A percentile compares a stretch with the other conserved stretches of the same genome.
Conservation (phyloP, 2,329 filamentous ascomycete species). For the Juglanconis sp. region DNA sequence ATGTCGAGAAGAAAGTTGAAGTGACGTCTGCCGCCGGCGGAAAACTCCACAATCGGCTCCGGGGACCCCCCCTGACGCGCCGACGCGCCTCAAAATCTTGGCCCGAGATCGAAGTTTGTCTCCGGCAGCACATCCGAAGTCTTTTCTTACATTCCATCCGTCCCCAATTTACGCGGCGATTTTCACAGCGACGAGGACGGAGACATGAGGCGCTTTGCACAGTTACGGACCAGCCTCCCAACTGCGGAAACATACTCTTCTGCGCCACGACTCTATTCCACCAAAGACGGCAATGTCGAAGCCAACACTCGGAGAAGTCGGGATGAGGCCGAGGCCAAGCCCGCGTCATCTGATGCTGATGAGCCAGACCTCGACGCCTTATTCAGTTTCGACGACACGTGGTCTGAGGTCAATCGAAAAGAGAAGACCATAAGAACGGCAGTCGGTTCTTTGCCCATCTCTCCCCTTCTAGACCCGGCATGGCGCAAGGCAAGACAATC, state of each 20-base stretch:
- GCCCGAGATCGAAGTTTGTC: background rate
- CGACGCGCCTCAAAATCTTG: background rate
- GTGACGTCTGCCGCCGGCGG: conserved; percentile 14
- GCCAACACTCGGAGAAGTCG: background rate
- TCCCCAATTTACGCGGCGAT: background rate
- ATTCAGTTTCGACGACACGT: conserved; percentile 1
- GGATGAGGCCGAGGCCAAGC: background rate
- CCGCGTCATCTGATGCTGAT: background rate
- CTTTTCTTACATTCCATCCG: background rate
- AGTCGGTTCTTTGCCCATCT: conserved; percentile 47
- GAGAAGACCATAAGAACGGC: conserved; percentile 44
- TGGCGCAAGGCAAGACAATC: conserved; percentile 45
- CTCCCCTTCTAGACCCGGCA: conserved; percentile 50
- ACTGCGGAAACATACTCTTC: background rate
- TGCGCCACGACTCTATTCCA: conserved; percentile 1
- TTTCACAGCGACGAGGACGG: background rate
- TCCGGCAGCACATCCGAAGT: too few relatives aligned
- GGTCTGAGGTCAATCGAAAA: conserved; percentile 32
- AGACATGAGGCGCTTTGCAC: conserved; percentile 4
- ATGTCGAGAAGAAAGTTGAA: conserved; percentile 1
- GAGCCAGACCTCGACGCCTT: background rate
- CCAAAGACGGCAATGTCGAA: background rate
- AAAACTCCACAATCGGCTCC: conserved; percentile 2
- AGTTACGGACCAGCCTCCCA: background rate
- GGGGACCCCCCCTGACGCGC: background rate